A percentile compares a stretch with the other conserved stretches of the same genome.
These are phyloP conservation scores for Xylariaceae sp. DNA, from an alignment of 2,329 filamentous ascomycete genomes.

Conservation along the genomic window DNA sequence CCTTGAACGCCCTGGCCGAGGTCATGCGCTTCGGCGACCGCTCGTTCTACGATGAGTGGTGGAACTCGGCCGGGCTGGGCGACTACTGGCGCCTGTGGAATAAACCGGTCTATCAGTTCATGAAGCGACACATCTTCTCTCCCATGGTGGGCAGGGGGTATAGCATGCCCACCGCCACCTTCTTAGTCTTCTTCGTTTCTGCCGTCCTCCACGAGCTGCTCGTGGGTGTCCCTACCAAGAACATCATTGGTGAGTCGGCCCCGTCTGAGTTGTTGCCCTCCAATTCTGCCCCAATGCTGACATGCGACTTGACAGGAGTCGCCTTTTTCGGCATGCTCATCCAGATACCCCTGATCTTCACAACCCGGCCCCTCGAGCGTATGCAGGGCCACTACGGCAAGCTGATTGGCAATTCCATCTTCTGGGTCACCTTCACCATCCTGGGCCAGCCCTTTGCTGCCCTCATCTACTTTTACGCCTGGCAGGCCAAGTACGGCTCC, in stretches of 20 bases:
- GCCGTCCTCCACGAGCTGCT: slow-evolving; percentile 86
- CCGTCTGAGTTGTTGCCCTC: neutral
- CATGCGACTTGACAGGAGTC: slow-evolving; percentile 47
- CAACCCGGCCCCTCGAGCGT: slow-evolving; percentile 74
- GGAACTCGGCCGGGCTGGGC: slow-evolving; percentile 83
- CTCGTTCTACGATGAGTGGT: slow-evolving; percentile 96
- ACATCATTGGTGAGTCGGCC: slow-evolving; percentile 60
- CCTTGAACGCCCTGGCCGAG: slow-evolving; percentile 86
- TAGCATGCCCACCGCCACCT: slow-evolving; percentile 60
- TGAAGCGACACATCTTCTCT: slow-evolving; percentile 88
- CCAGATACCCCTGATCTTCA: slow-evolving; percentile 77
- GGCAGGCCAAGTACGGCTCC: slow-evolving; percentile 95
- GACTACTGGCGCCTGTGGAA: slow-evolving; percentile 97
- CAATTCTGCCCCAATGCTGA: neutral
- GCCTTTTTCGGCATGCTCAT: slow-evolving; percentile 92
- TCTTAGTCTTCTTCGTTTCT: slow-evolving; percentile 80
- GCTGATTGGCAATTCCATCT: slow-evolving; percentile 83
- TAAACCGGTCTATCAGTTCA: slow-evolving; percentile 93
- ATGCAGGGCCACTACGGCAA: slow-evolving; percentile 68
- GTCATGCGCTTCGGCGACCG: slow-evolving; percentile 84
- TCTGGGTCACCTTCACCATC: slow-evolving; percentile 94
- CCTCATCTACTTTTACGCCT: slow-evolving; percentile 93
- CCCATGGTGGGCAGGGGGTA: slow-evolving; percentile 82
- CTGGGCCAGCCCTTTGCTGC: slow-evolving; percentile 91
- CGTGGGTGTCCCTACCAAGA: slow-evolving; percentile 91